These are phyloP conservation scores for Tripterygium wilfordii DNA, from an alignment of 177 flowering plant genomes.

Conservation along the genomic window DNA sequence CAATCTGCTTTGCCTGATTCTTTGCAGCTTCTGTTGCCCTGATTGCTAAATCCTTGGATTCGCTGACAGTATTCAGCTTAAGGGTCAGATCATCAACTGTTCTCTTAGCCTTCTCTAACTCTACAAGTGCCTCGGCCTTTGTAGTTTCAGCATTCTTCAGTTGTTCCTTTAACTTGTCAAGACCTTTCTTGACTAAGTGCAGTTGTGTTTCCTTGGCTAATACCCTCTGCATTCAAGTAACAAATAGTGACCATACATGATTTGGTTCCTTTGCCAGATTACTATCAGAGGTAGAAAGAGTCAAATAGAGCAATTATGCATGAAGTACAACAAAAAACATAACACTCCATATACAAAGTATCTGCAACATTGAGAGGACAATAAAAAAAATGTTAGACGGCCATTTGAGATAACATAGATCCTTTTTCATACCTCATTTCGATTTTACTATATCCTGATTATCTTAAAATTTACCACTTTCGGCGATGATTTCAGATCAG, in stretches of 20 bases:
- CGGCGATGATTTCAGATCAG: no score
- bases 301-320: no score
- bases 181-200: slow-evolving; percentile 72
- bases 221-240: slow-evolving; percentile 45
- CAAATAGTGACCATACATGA: not conserved
- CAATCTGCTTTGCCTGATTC: slow-evolving; percentile 46
- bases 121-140: slow-evolving; percentile 57
- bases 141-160: slow-evolving; percentile 68
- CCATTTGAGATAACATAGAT: no score
- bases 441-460: no score
- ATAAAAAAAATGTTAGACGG: no score
- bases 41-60: slow-evolving; percentile 56
- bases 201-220: slow-evolving; percentile 79
- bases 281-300: no score
- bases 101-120: slow-evolving; percentile 72
- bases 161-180: slow-evolving; percentile 72
- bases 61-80: slow-evolving; percentile 47
- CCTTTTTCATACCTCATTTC: no score
- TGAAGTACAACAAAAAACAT: no score
- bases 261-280: no score
- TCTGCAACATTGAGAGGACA: no score
- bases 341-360: not conserved
- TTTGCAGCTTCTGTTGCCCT: slow-evolving; percentile 60
- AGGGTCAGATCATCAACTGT: slow-evolving; percentile 59
- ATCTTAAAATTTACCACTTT: no score